These are phyloP conservation scores for Buxus sempervirens DNA, from an alignment of 164 flowering plant genomes.

Conservation along the genomic window DNA sequence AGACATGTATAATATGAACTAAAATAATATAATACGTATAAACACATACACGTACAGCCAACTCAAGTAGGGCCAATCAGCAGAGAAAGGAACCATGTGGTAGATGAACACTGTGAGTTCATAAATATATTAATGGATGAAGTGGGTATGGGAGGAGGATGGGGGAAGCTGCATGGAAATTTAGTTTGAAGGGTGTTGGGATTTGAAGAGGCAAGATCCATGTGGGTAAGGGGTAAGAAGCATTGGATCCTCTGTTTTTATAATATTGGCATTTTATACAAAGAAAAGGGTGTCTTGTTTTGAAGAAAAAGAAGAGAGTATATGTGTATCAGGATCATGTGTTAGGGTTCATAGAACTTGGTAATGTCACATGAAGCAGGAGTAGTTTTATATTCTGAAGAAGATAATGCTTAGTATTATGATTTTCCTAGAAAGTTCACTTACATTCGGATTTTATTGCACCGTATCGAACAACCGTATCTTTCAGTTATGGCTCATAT, in stretches of 20 bases:
- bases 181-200: constrained; percentile 25
- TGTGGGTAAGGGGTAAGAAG: constrained; percentile 20
- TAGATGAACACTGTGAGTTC: not conserved
- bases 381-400: not conserved
- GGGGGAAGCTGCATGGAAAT: constrained; percentile 24
- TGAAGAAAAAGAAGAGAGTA: too few species aligned
- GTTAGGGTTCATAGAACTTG: too few species aligned
- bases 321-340: too few species aligned
- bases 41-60: not conserved
- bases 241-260: constrained; percentile 9
- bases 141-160: constrained; percentile 1
- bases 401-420: constrained; percentile 2
- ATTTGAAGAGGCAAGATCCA: constrained; percentile 37
- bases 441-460: not conserved
- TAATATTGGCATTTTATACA: not conserved
- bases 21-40: not conserved
- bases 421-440: constrained; percentile 20
- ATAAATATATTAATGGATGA: not conserved
- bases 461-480: constrained; percentile 18
- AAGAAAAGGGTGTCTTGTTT: too few species aligned
- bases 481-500: constrained; percentile 12
- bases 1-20: too few species aligned
- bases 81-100: not conserved
- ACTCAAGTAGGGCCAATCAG: constrained; percentile 6
- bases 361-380: not conserved